These are phyloP conservation scores for Verruconis gallopava DNA, from an alignment of 2,329 filamentous ascomycete genomes.

Conservation along the genomic window DNA sequence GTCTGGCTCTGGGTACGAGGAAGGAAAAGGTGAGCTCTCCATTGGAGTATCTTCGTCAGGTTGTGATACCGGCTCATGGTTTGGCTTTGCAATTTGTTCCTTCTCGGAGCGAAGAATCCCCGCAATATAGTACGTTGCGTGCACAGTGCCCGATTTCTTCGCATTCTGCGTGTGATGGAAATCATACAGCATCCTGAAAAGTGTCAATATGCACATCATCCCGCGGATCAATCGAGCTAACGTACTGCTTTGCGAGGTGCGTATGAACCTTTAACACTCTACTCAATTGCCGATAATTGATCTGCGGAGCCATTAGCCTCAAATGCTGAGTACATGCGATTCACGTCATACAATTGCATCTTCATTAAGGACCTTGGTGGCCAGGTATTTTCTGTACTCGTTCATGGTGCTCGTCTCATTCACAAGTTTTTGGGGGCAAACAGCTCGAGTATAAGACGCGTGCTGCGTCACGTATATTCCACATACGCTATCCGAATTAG, in stretches of 20 bases:
- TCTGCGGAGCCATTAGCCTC: slow-evolving; percentile 35
- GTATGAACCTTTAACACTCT: slow-evolving; percentile 72
- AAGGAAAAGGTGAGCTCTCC: slow-evolving; percentile 54
- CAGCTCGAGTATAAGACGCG: neutral
- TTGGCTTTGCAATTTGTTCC: slow-evolving; percentile 13
- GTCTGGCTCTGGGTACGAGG: slow-evolving; percentile 45
- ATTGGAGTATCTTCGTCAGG: slow-evolving; percentile 56
- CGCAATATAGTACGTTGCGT: slow-evolving; percentile 83
- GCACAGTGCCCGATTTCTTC: slow-evolving; percentile 59
- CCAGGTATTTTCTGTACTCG: slow-evolving; percentile 56
- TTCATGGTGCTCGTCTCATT: slow-evolving; percentile 29
- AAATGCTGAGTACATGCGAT: neutral
- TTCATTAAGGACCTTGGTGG: slow-evolving; percentile 63
- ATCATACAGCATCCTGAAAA: slow-evolving; percentile 64
- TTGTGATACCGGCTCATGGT: slow-evolving; percentile 29
- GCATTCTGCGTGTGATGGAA: slow-evolving; percentile 69
- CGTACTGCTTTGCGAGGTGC: slow-evolving; percentile 79
- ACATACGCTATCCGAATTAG: neutral
- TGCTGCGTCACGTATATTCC: neutral
- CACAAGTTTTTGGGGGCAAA: neutral
- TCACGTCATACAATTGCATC: slow-evolving; percentile 51
- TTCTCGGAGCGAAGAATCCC: slow-evolving; percentile 43
- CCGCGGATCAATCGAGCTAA: slow-evolving; percentile 10
- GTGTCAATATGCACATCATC: slow-evolving; percentile 13
- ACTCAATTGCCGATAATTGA: slow-evolving; percentile 78